Base-by-base conservation (phyloP, 1,284 basidiomycete genomes). In the Cutaneotrichosporon cutaneum region DNA sequence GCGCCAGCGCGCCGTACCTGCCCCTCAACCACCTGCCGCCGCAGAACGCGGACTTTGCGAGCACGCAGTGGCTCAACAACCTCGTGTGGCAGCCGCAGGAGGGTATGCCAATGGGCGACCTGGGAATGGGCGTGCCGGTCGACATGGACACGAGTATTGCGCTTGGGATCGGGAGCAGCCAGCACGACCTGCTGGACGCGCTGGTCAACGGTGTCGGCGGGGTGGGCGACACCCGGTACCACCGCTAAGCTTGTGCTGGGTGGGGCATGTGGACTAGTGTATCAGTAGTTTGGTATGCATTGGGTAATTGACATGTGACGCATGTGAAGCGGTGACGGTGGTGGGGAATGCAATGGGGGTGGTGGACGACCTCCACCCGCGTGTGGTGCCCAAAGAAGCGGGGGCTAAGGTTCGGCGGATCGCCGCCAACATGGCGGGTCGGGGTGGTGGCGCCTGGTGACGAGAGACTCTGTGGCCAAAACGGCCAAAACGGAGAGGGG, bases 101-200 rank as follows among this genome's bases (percentile, higher is more conserved):
- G 21, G 42, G 27, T 3, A 30, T 33, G 55, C 6, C 44, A n/a
- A n/a, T 21, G 32, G 32, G n/a, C 13, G 35, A 54, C 30, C 22
- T 26, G 4, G 35, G 35, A 22, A 16, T 52, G 3, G 30, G 27
- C 3, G 16, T 50, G 10, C 16, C 14, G 1, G 39, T 56, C 7
- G 54, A 56, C 55, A 48, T 47, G 44, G 55, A 56, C 55, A 56
- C 55, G 55, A 30, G 27, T 6, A 56, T 56, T n/a, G 55, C 44
- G 30, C 55, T 56, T 3, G 55, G 55, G 8, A 56, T 56, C 18
- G 35, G 30, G 35, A 11, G 27, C 16, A 33, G 52, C 22, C 52
- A 54, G 55, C 44, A 56, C 44, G 55, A 45, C 27, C 44, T 36
- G 35, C 35, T 54, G 9, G 52, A 54, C 35, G 52, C 22, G 35